Evolutionary conservation across 805 yeast genomes (phyloP), one percentile per base, ranked within the genome.

Genomic region (Cyberlindnera bimundalis): DNA sequence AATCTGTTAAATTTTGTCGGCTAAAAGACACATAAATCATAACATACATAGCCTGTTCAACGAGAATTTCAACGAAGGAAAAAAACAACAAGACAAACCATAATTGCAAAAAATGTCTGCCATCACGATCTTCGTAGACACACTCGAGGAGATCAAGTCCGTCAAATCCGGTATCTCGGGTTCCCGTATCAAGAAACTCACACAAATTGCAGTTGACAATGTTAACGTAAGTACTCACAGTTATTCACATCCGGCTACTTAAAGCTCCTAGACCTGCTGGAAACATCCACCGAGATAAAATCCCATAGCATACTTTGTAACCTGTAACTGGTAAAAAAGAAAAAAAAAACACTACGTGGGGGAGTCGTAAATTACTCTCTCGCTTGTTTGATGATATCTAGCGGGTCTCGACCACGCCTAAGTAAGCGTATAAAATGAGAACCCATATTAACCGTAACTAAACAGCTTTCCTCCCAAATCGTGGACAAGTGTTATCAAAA

Each of bases 151-250:
- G 41, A 65, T 70, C 39, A 66, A 59, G 48, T 70, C 74, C 6
- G 65, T 84, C 53, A 83, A 81, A 64, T 78, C 96, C 13, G 98
- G 99, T 46, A 93, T 91, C 39, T 89, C 97, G 21, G 98, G 98
- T 32, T 80, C 96, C 41, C 88, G 96, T 68, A 93, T 91, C 64
- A 86, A 86, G 62, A 81, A 81, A 57, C 70, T 90, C 59, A 85
- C 91, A 33, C 84, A 85, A 42, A 61, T 85, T 47, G 95, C 96
- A 42, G 70, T 81, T 46, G 75, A 74, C 50, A 77, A 88, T 61
- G 83, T 84, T 42, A 64, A 58, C 45, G 67, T 44, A 37, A 40
- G 48, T 44, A 34, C 31, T 34, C 21, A 30, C 25, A 23, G 25
- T n/a, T n/a, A 23, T 23, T 8, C 8, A 23, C 25, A 23, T 23